Conservation (phyloP, 169 alveolate species). For the Plasmodium cynomolgi region DNA sequence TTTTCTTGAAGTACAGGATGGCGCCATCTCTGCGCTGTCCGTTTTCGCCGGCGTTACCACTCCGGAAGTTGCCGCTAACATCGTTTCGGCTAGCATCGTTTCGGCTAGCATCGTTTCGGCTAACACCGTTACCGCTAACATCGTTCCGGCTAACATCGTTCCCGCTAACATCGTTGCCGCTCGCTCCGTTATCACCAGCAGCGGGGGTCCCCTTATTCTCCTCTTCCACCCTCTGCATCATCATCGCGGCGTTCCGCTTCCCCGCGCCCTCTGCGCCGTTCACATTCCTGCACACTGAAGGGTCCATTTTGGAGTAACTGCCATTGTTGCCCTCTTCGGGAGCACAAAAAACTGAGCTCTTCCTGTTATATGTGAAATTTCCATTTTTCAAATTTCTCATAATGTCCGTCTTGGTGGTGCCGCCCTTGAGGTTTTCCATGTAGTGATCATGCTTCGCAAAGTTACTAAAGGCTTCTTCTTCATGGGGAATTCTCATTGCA, state of each 20-base stretch:
- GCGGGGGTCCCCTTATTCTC: not conserved
- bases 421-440: not conserved
- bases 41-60: not conserved
- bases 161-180: not conserved
- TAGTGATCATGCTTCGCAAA: not conserved
- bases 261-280: not conserved
- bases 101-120: too few species aligned
- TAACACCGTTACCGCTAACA: not conserved
- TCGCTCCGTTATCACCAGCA: not conserved
- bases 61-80: not conserved
- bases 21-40: slow-evolving; percentile 1
- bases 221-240: not conserved
- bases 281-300: not conserved
- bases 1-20: slow-evolving; percentile 26
- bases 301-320: not conserved
- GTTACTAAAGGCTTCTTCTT: not conserved
- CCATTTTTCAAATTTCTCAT: slow-evolving; percentile 23
- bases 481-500: not conserved
- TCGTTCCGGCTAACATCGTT: not conserved
- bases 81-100: not conserved
- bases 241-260: not conserved
- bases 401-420: not conserved
- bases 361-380: not conserved
- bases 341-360: not conserved
- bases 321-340: slow-evolving; percentile 10